Evolutionary conservation across 306 rosid genomes (phyloP).

Genomic region (Mucuna pruriens): DNA sequence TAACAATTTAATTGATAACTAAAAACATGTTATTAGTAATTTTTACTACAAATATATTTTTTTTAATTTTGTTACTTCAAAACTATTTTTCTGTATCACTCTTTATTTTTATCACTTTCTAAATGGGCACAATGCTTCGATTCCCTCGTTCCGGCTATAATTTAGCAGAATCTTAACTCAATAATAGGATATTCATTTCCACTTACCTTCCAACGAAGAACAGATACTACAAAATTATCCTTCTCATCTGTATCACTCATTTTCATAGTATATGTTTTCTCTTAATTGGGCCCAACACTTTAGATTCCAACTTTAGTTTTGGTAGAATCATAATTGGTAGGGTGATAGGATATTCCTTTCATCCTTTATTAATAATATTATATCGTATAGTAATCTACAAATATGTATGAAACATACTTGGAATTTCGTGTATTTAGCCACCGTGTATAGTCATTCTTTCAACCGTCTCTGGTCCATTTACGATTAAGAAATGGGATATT

Average conservation of each 20-base stretch:
- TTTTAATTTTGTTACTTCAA: no score
- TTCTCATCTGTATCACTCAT: no score
- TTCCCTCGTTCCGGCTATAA: conserved; percentile 28
- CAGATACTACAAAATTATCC: background rate
- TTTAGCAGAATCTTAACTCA: background rate
- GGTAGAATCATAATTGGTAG: background rate
- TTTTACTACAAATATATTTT: no score
- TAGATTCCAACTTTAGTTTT: background rate
- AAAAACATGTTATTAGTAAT: no score
- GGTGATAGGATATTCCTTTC: background rate
- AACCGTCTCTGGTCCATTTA: no score
- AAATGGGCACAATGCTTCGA: conserved; percentile 28
- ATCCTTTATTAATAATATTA: no score
- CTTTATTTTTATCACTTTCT: background rate
- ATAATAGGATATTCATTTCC: conserved; percentile 30
- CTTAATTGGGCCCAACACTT: background rate
- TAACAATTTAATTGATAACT: no score
- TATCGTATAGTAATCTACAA: background rate
- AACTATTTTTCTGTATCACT: background rate
- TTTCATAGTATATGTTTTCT: background rate
- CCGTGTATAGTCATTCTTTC: no score
- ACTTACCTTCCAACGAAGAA: background rate
- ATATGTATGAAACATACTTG: background rate
- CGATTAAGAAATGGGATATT: no score
- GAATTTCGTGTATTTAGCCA: no score